These are phyloP conservation scores for Clavulina sp. DNA, from an alignment of 768 basidiomycete species.

Conservation along the genomic window DNA sequence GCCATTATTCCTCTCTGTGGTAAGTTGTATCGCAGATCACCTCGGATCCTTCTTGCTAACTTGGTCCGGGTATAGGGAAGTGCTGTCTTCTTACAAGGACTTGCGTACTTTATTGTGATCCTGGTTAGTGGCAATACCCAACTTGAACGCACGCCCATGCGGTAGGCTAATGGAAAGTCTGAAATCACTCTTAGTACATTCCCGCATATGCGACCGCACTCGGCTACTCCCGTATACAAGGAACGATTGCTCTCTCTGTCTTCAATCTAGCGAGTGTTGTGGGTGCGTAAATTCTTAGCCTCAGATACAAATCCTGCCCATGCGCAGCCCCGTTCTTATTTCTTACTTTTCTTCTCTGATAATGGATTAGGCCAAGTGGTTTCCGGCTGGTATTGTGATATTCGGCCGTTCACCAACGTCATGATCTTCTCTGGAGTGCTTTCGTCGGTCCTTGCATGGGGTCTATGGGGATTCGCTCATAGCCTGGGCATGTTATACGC, in stretches of 20 bases:
- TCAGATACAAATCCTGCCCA: background rate
- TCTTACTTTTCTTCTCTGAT: background rate
- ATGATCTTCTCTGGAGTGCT: conserved; percentile 2
- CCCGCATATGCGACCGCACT: conserved; percentile 3
- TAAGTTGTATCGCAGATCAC: background rate
- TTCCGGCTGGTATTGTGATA: conserved; percentile 2
- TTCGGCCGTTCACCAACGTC: background rate
- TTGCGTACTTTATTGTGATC: conserved; percentile 5
- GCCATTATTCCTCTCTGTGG: conserved; percentile 1
- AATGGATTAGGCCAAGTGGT: conserved; percentile 7
- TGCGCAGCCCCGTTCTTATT: background rate
- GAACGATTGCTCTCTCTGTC: conserved; percentile 2
- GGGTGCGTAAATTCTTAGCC: background rate
- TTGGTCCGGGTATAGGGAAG: background rate
- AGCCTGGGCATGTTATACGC: background rate
- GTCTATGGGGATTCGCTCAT: conserved; percentile 5
- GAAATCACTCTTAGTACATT: conserved; percentile 4
- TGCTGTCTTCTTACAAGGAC: conserved; percentile 2
- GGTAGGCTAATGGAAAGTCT: too few species aligned
- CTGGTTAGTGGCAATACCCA: too few species aligned
- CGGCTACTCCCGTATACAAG: background rate
- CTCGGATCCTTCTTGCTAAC: background rate
- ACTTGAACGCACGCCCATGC: too few species aligned
- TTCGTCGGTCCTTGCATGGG: conserved; percentile 1
- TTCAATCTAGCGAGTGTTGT: conserved; percentile 6